These are phyloP conservation scores for Porphyridium purpureum DNA, from an alignment of 23 red algal species.

Conservation along the genomic window DNA sequence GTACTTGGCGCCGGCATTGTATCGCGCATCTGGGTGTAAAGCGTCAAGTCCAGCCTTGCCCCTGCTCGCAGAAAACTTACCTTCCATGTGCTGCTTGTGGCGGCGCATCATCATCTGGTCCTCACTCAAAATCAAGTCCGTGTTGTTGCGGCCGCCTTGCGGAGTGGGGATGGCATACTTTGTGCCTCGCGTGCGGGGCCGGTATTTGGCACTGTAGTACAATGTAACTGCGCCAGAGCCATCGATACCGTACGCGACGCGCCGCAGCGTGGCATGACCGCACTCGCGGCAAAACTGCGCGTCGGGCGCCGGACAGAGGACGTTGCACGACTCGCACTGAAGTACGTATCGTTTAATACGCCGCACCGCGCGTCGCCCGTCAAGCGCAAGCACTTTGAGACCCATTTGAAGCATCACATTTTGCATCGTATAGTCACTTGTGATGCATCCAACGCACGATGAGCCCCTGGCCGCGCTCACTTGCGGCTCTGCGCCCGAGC, in stretches of 20 bases:
- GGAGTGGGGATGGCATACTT: conserved; percentile 88
- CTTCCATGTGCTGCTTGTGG: conserved; percentile 16
- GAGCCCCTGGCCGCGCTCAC: not conserved
- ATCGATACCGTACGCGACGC: conserved; percentile 38
- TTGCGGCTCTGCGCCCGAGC: not conserved
- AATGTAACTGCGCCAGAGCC: conserved; percentile 38
- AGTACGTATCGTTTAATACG: conserved; percentile 39
- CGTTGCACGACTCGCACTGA: conserved; percentile 46
- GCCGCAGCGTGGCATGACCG: conserved; percentile 43
- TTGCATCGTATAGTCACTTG: conserved; percentile 91
- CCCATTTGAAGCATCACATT: conserved; percentile 90
- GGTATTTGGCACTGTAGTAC: conserved; percentile 32
- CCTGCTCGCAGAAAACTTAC: too few species aligned
- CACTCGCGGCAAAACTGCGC: conserved; percentile 61
- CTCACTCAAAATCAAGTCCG: conserved; percentile 60
- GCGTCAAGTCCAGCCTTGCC: conserved; percentile 31
- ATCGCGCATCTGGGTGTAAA: conserved; percentile 41
- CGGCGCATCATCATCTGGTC: conserved; percentile 35
- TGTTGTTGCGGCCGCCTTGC: conserved; percentile 51
- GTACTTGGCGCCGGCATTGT: conserved; percentile 50
- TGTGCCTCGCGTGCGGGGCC: conserved; percentile 27
- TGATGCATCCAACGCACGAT: conserved; percentile 47
- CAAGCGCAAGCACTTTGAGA: conserved; percentile 41
- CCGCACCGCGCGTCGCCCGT: conserved; percentile 51
- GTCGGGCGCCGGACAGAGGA: conserved; percentile 34